Percentiles rank a stretch among this genome's conserved stretches.
Conservation (phyloP, 2,329 filamentous ascomycete genomes). For the Ceratocystis cacaofunesta region DNA sequence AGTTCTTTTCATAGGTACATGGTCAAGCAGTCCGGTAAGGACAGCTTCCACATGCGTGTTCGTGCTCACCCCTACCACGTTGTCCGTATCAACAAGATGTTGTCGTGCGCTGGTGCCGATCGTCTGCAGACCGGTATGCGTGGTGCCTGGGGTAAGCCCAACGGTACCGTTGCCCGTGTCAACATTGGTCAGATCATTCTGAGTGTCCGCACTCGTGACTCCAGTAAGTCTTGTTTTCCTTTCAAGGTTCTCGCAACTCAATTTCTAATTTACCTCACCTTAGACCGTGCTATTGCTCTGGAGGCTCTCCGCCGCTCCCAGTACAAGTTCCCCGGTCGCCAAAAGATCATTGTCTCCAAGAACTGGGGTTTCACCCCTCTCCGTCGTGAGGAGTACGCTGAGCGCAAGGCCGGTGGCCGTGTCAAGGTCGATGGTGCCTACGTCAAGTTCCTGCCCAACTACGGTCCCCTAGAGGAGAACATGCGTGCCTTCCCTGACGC, state of each 20-base stretch:
- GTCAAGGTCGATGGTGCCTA: constrained; percentile 98
- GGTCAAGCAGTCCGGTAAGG: constrained; percentile 57
- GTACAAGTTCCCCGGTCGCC: constrained; percentile 99
- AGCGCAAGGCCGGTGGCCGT: constrained; percentile 83
- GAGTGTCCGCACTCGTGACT: constrained; percentile 91
- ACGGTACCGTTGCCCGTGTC: constrained; percentile 97
- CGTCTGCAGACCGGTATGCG: constrained; percentile 99
- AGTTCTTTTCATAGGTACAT: constrained; percentile 36
- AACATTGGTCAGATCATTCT: constrained; percentile 99
- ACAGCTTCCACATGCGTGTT: constrained; percentile 59
- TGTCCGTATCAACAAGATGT: constrained; percentile 99
- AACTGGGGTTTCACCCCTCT: constrained; percentile 99
- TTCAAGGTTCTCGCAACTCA: background rate
- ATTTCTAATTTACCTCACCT: background rate
- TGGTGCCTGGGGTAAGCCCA: constrained; percentile 99
- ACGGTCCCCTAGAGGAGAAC: constrained; percentile 75
- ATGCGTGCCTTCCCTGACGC: constrained; percentile 89
- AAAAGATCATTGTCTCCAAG: constrained; percentile 99
- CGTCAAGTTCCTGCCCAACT: constrained; percentile 96
- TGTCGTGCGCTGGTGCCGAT: constrained; percentile 99
- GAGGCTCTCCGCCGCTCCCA: constrained; percentile 98
- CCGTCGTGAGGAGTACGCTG: constrained; percentile 90
- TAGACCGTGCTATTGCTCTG: constrained; percentile 80
- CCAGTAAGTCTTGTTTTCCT: constrained; percentile 41
- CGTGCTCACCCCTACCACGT: constrained; percentile 99